These are phyloP conservation scores for Dendrobium huoshanense DNA, from an alignment of 106 monocot species.

Conservation along the genomic window DNA sequence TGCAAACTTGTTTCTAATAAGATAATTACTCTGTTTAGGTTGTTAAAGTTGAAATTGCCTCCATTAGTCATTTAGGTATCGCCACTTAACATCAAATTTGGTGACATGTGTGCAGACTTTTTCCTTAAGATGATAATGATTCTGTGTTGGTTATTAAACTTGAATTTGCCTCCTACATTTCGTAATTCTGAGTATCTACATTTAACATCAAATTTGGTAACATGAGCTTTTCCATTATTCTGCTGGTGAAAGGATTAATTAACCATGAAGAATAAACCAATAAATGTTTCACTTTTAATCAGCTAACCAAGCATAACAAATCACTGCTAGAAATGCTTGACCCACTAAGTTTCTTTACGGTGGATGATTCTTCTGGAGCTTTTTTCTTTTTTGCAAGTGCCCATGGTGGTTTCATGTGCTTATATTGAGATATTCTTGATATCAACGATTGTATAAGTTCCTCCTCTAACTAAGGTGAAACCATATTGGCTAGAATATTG, in stretches of 20 bases:
- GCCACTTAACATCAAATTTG: background rate
- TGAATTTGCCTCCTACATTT: background rate
- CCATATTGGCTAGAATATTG: background rate
- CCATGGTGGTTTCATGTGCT: background rate
- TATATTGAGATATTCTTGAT: background rate
- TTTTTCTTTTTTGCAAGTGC: background rate
- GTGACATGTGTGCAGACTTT: background rate
- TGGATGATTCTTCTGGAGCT: background rate
- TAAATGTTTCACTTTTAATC: background rate
- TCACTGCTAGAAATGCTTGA: background rate
- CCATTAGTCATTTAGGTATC: background rate
- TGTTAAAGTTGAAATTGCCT: background rate
- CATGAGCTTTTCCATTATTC: background rate
- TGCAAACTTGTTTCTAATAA: background rate
- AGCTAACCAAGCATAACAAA: background rate
- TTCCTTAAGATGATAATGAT: background rate
- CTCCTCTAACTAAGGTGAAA: background rate
- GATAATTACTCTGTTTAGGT: background rate
- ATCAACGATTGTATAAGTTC: background rate
- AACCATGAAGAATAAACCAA: background rate
- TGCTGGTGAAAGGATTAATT: slow-evolving; percentile 2
- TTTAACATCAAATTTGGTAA: background rate
- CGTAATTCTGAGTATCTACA: background rate
- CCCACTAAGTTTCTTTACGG: background rate
- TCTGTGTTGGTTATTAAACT: background rate